These are phyloP conservation scores for Colletotrichum camelliae DNA, from an alignment of 2,329 filamentous ascomycete species.

Conservation along the genomic window DNA sequence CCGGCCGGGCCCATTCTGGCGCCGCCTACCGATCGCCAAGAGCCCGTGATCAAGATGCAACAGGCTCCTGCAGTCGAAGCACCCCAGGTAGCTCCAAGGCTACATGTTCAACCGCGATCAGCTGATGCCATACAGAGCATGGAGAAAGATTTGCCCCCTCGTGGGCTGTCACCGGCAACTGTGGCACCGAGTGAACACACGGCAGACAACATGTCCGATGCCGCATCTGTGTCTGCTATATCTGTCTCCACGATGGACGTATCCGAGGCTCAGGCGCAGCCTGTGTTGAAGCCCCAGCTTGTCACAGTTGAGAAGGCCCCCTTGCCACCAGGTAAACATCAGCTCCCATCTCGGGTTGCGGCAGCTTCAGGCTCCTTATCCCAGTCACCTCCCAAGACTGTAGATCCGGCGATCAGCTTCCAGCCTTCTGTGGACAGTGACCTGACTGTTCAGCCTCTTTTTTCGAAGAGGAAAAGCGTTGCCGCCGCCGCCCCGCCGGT, in stretches of 20 bases:
- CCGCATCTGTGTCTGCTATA: slow-evolving; percentile 24
- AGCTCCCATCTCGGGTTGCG: background rate
- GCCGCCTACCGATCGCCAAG: background rate
- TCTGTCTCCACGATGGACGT: slow-evolving; percentile 28
- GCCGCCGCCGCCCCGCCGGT: background rate
- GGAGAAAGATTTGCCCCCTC: background rate
- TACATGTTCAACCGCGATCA: background rate
- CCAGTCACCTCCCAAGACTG: background rate
- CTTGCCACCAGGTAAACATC: background rate
- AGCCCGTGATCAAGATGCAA: background rate
- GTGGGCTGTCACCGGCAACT: background rate
- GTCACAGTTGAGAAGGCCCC: slow-evolving; percentile 9
- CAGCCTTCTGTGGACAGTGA: background rate
- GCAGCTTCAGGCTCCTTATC: background rate
- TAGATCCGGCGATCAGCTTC: background rate
- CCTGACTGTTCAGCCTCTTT: slow-evolving; percentile 3
- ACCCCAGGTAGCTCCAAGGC: background rate
- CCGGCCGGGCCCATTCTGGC: background rate
- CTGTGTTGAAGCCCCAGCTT: slow-evolving; percentile 25
- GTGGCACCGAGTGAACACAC: background rate
- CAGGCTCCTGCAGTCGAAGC: background rate
- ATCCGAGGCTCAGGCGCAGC: slow-evolving; percentile 25
- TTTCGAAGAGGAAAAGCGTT: background rate
- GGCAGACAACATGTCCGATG: slow-evolving; percentile 15
- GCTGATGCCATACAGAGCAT: background rate